phyloP scores from a whole-genome alignment of 2,329 filamentous ascomycete species.

The Tolypocladium amazonense region DNA sequence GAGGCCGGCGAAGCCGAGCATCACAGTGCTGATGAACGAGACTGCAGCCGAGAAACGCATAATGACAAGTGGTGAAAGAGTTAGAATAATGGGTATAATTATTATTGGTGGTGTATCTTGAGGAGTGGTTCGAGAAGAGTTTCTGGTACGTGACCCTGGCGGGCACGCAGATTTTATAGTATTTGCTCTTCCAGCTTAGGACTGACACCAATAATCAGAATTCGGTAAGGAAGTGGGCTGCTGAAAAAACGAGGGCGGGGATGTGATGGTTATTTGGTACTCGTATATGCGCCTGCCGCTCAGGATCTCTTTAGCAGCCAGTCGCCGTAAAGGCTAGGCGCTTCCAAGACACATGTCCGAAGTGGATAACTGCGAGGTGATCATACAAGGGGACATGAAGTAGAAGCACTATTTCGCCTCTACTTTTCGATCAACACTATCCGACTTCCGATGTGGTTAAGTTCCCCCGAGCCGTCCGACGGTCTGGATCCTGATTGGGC shows the following conservation, averaged over 20 bases:
- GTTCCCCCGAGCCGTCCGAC: background rate
- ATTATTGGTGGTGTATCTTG: background rate
- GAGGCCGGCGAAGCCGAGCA: background rate
- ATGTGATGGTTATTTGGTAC: background rate
- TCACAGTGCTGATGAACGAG: background rate
- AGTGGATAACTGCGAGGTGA: background rate
- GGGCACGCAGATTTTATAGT: background rate
- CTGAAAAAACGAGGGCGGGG: background rate
- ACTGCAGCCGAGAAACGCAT: background rate
- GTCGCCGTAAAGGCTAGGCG: background rate
- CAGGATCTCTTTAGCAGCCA: background rate
- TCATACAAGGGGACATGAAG: background rate
- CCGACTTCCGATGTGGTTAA: background rate
- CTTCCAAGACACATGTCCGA: background rate
- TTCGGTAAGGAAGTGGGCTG: background rate
- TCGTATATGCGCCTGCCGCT: background rate
- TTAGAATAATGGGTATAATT: background rate
- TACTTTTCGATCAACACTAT: background rate
- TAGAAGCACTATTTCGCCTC: background rate
- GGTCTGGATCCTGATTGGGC: background rate
- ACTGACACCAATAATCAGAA: background rate
- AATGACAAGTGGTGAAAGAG: background rate
- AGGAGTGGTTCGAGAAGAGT: background rate
- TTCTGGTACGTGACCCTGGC: background rate
- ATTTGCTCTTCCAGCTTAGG: background rate